Conservation (phyloP, 148 eudicot genomes). For the Diospyros kaki region DNA sequence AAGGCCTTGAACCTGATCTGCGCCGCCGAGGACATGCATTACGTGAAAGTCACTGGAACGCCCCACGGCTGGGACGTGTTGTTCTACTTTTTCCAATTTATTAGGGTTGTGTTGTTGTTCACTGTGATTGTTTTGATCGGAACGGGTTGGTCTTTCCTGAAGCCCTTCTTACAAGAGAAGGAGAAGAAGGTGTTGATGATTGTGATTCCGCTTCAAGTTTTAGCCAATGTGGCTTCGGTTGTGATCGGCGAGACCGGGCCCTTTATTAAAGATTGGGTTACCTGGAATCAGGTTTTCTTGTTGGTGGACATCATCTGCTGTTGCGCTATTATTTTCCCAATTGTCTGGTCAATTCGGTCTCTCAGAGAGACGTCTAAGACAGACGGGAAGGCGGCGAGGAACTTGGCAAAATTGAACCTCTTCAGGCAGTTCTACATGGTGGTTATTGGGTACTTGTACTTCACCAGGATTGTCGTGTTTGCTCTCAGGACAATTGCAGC, state of each 20-base stretch:
- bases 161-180: slow-evolving; percentile 91
- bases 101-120: slow-evolving; percentile 76
- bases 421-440: slow-evolving; percentile 93
- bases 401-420: slow-evolving; percentile 71
- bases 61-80: slow-evolving; percentile 95
- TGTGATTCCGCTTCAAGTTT: slow-evolving; percentile 89
- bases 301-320: slow-evolving; percentile 91
- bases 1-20: slow-evolving; percentile 82
- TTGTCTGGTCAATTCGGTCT: slow-evolving; percentile 91
- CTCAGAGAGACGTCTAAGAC: slow-evolving; percentile 96
- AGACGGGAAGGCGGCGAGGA: slow-evolving; percentile 96
- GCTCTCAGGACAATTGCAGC: slow-evolving; percentile 79
- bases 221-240: slow-evolving; percentile 82
- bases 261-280: slow-evolving; percentile 92
- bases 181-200: slow-evolving; percentile 98
- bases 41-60: slow-evolving; percentile 85
- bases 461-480: slow-evolving; percentile 91
- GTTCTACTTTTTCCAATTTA: slow-evolving; percentile 80
- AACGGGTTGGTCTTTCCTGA: slow-evolving; percentile 94
- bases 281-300: slow-evolving; percentile 94
- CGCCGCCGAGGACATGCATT: slow-evolving; percentile 93
- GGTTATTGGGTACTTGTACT: slow-evolving; percentile 95
- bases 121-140: slow-evolving; percentile 90
- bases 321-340: slow-evolving; percentile 82
- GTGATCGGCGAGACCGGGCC: slow-evolving; percentile 99